Percentiles rank a stretch among this genome's conserved stretches.
phyloP scores from a whole-genome alignment of 192 early-diverging fungal genomes.

The Glomus cerebriforme region DNA sequence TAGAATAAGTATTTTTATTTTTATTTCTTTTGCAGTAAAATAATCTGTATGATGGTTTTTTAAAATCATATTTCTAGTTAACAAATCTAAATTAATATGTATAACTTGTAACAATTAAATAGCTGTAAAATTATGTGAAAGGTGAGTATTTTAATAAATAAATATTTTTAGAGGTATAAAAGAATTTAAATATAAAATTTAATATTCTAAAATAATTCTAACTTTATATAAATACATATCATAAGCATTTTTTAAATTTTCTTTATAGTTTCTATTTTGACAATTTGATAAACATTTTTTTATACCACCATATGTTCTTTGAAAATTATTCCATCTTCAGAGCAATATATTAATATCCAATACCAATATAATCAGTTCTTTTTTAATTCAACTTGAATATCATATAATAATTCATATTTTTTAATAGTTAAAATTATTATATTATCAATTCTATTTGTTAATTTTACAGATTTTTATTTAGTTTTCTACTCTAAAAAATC shows the following conservation, averaged over 20 bases:
- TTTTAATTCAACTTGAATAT: neutral
- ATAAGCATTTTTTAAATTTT: neutral
- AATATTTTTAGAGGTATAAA: neutral
- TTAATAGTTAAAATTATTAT: neutral
- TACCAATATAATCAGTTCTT: neutral
- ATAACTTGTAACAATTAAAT: neutral
- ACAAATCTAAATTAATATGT: too few relatives aligned
- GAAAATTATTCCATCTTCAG: neutral
- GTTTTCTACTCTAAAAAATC: neutral
- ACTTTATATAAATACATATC: neutral
- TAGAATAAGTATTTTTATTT: neutral
- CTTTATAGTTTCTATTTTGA: neutral
- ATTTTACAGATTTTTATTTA: neutral
- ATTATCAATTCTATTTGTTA: slow-evolving; percentile 8
- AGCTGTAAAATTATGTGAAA: neutral
- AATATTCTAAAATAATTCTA: neutral
- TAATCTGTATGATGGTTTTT: too few relatives aligned
- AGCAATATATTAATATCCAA: too few relatives aligned
- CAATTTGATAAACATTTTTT: neutral
- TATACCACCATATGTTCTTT: too few relatives aligned
- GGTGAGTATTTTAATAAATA: neutral
- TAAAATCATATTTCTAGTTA: too few relatives aligned
- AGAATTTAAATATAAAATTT: neutral
- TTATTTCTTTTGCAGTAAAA: neutral
- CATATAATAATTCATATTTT: neutral